Evolutionary conservation across 2,329 filamentous ascomycete genomes (phyloP).

Genomic region (Simplicillium sp.): DNA sequence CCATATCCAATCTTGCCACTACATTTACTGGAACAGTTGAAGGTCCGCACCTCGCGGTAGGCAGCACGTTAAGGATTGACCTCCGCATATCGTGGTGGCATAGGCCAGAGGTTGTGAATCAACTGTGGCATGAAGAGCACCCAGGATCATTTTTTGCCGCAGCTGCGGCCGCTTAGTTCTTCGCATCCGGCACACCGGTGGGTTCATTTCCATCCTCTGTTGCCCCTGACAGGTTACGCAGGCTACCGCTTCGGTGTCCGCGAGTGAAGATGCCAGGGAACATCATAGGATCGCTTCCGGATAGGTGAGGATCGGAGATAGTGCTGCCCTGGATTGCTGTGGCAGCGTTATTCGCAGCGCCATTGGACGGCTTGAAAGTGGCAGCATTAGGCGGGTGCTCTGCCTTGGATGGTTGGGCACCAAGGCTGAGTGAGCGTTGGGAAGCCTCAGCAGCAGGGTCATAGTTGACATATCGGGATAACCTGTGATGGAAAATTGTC

Average conservation of each 20-base stretch:
- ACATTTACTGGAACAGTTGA: too few relatives aligned
- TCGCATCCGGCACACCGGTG: too few relatives aligned
- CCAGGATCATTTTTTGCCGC: too few relatives aligned
- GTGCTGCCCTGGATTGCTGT: conserved; percentile 17
- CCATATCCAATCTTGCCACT: too few relatives aligned
- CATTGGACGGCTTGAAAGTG: conserved; percentile 1
- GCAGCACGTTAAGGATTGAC: too few relatives aligned
- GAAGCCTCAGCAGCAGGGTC: conserved; percentile 14
- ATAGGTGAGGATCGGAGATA: conserved; percentile 36
- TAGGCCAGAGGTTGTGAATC: too few relatives aligned
- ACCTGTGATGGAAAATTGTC: conserved; percentile 15
- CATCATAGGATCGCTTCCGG: conserved; percentile 55
- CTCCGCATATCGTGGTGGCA: too few relatives aligned
- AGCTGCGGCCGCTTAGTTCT: too few relatives aligned
- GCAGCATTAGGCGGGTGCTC: neutral
- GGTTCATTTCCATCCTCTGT: too few relatives aligned
- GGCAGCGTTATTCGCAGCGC: neutral
- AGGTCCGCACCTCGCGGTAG: too few relatives aligned
- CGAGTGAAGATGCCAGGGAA: conserved; percentile 61
- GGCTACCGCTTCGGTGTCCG: conserved; percentile 32
- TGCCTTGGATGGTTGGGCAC: neutral
- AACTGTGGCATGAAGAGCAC: too few relatives aligned
- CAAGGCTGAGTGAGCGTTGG: neutral
- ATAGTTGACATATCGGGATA: conserved; percentile 32
- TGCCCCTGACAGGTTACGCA: conserved; percentile 14